Evolutionary conservation across 805 yeast species (phyloP), one percentile per base, ranked within the genome.

Genomic region (Nakazawaea wickerhamii): DNA sequence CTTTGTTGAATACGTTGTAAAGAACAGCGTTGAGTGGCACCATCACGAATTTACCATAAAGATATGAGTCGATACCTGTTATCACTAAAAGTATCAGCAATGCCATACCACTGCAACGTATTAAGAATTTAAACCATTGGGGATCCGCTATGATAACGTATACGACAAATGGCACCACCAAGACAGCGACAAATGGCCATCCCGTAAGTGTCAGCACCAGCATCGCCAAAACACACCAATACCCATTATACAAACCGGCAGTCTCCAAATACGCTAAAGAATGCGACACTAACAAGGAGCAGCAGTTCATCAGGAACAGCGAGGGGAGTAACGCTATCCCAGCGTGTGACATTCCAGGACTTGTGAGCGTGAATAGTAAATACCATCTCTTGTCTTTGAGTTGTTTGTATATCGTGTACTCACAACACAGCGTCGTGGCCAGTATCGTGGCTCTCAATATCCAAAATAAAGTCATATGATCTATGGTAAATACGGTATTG

Each of bases 341-440:
- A 1, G 96, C 93, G 60, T 88, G 96, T 31, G 84, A 77, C 83
- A 88, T 79, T 1, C 96, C 98, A 0, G 96, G 82, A 10, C 82
- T 72, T 17, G 79, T 58, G 4, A 78, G 59, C 26, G 79, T 74
- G 49, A 81, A 75, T n/a, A 82, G 52, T 20, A 84, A 52, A 65
- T 79, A 89, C 73, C 81, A 72, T 5, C 23, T n/a, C 7, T 33
- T 21, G 40, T 47, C 17, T 26, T 31, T 30, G 4, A n/a, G n/a
- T n/a, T n/a, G n/a, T n/a, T 51, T 49, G 49, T 63, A 75, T 26
- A 86, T 58, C 28, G 61, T 65, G 39, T 70, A 52, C 61, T 91
- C 97, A 2, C 80, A 62, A 41, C 54, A 51, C 1, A 73, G 58
- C 5, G 73, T 66, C 14, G 64, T 51, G 1, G 58, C 25, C 2